These are phyloP conservation scores for Clavispora santaluciae DNA, from an alignment of 805 yeast genomes.

Conservation along the genomic window DNA sequence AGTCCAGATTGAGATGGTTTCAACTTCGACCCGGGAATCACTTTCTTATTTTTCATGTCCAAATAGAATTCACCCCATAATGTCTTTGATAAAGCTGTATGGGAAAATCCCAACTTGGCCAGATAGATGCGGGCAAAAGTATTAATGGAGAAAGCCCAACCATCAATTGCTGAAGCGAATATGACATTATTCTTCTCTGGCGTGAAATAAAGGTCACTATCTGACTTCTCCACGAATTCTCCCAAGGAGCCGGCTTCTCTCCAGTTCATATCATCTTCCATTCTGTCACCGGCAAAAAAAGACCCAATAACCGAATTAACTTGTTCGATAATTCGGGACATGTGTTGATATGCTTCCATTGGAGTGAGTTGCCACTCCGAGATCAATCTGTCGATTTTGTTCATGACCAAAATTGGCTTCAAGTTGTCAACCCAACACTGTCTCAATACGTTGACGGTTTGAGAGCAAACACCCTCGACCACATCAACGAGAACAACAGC, in stretches of 20 bases:
- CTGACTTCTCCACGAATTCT: conserved; percentile 70
- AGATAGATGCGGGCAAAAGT: conserved; percentile 87
- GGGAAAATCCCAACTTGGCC: conserved; percentile 77
- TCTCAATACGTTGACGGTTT: conserved; percentile 88
- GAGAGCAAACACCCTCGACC: conserved; percentile 98
- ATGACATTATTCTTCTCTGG: conserved; percentile 88
- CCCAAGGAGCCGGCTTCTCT: conserved; percentile 55
- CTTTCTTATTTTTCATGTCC: conserved; percentile 86
- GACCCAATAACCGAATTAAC: conserved; percentile 94
- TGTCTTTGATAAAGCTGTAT: conserved; percentile 73
- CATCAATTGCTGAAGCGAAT: conserved; percentile 88
- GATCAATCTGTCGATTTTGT: conserved; percentile 84
- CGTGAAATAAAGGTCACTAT: conserved; percentile 76
- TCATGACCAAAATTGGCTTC: conserved; percentile 81
- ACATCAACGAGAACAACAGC: conserved; percentile 94
- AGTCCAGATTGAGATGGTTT: conserved; percentile 47
- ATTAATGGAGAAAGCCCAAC: conserved; percentile 93
- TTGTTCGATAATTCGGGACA: conserved; percentile 78
- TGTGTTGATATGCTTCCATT: conserved; percentile 76
- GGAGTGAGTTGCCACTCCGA: conserved; percentile 80
- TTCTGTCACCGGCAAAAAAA: conserved; percentile 86
- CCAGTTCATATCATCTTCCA: conserved; percentile 79
- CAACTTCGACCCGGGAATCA: conserved; percentile 59
- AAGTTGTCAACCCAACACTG: conserved; percentile 94
- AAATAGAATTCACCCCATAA: conserved; percentile 92